Evolutionary conservation across 352 stramenopile genomes (phyloP), one percentile per base, ranked within the genome.

Genomic region (Thraustochytrium sp.): DNA sequence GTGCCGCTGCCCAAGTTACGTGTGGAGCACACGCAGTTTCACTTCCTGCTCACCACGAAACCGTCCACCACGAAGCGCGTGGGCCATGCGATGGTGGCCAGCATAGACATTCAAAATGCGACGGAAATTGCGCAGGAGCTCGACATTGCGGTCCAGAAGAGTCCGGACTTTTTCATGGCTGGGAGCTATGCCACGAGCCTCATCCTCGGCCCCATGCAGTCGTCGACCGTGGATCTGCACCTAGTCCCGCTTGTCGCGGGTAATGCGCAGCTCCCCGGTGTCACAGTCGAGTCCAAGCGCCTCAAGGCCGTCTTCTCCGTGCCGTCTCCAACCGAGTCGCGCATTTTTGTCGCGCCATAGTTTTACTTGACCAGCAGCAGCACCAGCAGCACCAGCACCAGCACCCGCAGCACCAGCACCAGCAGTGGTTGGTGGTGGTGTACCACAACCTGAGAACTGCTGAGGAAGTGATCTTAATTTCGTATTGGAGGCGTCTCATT

Each of bases 121-220:
- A 72, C 46, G 23, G 68, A 72, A 42, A 80, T 80, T 13, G 44
- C 68, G 26, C 68, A 80, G n/a, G 68, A 80, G 68, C 68, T 80
- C 37, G 68, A 65, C 29, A 3, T 80, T 21, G 21, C 51, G 4
- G 53, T 80, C 13, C 9, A 5, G 11, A 8, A 72, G 18, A 48
- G 16, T 13, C 21, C 68, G 3, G 37, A 13, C 5, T 80, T 80
- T 42, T 80, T 36, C 46, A 46, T 46, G 13, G 68, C 42, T 40
- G 68, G 68, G 3, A 46, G 18, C 2, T 48, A 80, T 16, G 5
- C 23, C 26, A 55, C 42, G 26, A 80, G 9, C 8, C 34, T 80
- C 68, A n/a, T 72, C 18, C 68, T 80, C n/a, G 68, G 16, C 18
- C 68, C 68, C 4, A 68, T 48, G 31, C 34, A 53, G 31, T 65